Conservation (phyloP, 345 rosid genomes). For the Mallotus nudiflorus region DNA sequence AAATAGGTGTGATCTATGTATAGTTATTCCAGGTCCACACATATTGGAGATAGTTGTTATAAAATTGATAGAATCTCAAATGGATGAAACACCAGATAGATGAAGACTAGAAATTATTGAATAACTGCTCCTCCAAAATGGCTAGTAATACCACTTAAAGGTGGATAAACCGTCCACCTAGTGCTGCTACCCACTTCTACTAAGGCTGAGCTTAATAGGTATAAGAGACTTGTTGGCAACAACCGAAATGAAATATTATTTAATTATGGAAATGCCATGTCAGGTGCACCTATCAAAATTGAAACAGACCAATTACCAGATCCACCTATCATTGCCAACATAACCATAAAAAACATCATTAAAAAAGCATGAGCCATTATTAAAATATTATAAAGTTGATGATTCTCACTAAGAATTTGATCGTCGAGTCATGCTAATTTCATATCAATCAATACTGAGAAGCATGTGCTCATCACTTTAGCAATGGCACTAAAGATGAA, state of each 20-base stretch:
- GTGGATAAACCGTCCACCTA: neutral
- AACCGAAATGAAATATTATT: constrained; percentile 11
- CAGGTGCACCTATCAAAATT: constrained; percentile 4
- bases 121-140: too few species aligned
- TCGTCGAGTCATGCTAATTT: neutral
- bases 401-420: neutral
- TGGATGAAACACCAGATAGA: too few species aligned
- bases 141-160: neutral
- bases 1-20: neutral
- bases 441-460: neutral
- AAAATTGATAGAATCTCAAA: too few species aligned
- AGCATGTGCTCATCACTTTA: too few species aligned
- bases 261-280: constrained; percentile 10
- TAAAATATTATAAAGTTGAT: neutral
- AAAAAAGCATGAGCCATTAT: neutral
- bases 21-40: neutral
- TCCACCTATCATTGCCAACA: constrained; percentile 1
- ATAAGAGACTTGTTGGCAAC: constrained; percentile 9
- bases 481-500: too few species aligned
- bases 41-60: too few species aligned
- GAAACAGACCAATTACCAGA: constrained; percentile 5
- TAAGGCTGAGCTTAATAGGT: neutral
- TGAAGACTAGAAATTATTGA: too few species aligned
- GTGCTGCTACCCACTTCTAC: neutral
- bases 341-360: neutral